Base-by-base conservation (phyloP, 495 filamentous ascomycete species). In the Amorphotheca resinae region DNA sequence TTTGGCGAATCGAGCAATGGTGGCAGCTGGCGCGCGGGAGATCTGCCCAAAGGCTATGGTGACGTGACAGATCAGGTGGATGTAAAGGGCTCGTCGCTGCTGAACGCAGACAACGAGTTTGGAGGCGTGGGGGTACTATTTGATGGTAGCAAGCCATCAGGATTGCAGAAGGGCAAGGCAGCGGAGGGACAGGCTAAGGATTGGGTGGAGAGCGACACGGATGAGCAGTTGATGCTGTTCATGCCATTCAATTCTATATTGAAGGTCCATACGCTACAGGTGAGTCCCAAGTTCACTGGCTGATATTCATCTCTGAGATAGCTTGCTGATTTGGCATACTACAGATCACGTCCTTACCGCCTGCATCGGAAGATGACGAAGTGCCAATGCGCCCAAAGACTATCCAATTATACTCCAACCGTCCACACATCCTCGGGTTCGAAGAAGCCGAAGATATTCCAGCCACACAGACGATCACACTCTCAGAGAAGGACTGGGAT, bases 141-240 rank as follows among this genome's bases (percentile, higher is more conserved):
- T 54, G 74, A 83, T 14, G 46, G 48, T 4, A 68, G 58, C 30
- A 82, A 82, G 60, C 91, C 91, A 11, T 62, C 63, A 36, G 67
- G 74, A 1, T 60, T 89, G 30, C 56, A 48, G 32, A 81, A 81
- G 51, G 72, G 74, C 30, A 84, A 82, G 60, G 60, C 59, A 9
- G 55, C 54, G 30, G 61, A 54, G 12, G 54, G 59, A 32, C 49
- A 64, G 23, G 44, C 50, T 12, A 75, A 76, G 40, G 91, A 98
- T 62, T 96, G 87, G 85, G 76, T 95, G n/a, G 86, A 96, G 69
- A 95, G 85, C 56, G 93, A 95, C 57, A 94, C 88, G n/a, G 91
- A 98, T 59, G 87, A 95, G 66, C 93, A 98, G 69, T 61, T 98
- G 46, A 84, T 98, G 79, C 73, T 98, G 40, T 95, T 81, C 59